Evolutionary conservation across 176 grass and related monocot genomes (phyloP).

Genomic region (Otatea glauca): DNA sequence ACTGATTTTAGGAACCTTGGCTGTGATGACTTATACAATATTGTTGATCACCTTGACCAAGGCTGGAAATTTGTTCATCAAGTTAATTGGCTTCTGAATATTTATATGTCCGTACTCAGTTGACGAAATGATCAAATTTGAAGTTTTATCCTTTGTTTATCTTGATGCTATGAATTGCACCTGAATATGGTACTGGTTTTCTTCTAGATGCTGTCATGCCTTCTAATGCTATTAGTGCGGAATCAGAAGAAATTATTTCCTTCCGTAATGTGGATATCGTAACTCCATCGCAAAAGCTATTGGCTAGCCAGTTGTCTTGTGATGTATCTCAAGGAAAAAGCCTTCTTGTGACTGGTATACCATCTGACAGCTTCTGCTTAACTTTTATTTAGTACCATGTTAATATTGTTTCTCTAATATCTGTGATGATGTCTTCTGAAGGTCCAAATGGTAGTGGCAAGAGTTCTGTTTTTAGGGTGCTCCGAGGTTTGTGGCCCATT

Average conservation of each 20-base stretch:
- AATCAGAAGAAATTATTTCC: slow-evolving; percentile 71
- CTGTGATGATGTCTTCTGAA: slow-evolving; percentile 45
- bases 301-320: slow-evolving; percentile 82
- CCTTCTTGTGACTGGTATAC: slow-evolving; percentile 94
- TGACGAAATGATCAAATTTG: slow-evolving; percentile 20
- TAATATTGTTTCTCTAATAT: slow-evolving; percentile 43
- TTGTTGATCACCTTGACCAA: slow-evolving; percentile 5
- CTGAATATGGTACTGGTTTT: slow-evolving; percentile 38
- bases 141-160: not conserved
- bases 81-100: slow-evolving; percentile 21
- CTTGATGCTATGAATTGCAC: slow-evolving; percentile 29
- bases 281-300: slow-evolving; percentile 85
- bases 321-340: slow-evolving; percentile 81
- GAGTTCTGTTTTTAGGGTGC: slow-evolving; percentile 97
- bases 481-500: slow-evolving; percentile 87
- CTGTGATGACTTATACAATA: not conserved
- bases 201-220: slow-evolving; percentile 56
- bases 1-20: slow-evolving; percentile 25
- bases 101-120: not conserved
- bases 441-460: slow-evolving; percentile 99
- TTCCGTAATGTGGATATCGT: slow-evolving; percentile 83
- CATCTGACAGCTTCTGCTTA: not conserved
- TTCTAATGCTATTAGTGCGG: slow-evolving; percentile 46
- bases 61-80: slow-evolving; percentile 26
- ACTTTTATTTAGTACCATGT: not conserved